A percentile compares a stretch with the other conserved stretches of the same genome.
Evolutionary conservation across 352 stramenopile genomes (phyloP).

Genomic region (Globisporangium polare): DNA sequence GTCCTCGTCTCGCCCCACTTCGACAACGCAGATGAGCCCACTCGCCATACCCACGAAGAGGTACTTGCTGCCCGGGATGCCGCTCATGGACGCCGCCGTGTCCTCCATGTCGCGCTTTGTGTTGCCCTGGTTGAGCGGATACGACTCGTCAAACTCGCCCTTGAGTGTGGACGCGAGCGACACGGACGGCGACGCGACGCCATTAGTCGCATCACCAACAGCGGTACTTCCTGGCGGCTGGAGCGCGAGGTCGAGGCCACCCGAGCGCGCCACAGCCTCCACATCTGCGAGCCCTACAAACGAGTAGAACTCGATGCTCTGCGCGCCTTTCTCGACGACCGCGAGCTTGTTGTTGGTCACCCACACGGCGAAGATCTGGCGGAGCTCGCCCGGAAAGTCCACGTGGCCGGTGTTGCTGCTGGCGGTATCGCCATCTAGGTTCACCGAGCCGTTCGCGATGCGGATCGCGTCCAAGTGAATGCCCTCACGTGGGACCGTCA

Average conservation of each 20-base stretch:
- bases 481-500: conserved; percentile 27
- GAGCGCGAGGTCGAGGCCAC: conserved; percentile 20
- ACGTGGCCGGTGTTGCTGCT: conserved; percentile 13
- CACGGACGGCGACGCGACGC: not conserved
- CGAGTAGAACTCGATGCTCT: conserved; percentile 65
- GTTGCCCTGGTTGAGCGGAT: conserved; percentile 54
- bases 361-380: conserved; percentile 53
- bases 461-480: conserved; percentile 18
- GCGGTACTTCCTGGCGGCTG: conserved; percentile 4
- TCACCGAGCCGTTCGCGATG: not conserved
- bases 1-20: conserved; percentile 24
- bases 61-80: conserved; percentile 44
- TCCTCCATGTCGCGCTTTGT: conserved; percentile 41
- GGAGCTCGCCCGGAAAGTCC: conserved; percentile 14
- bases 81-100: conserved; percentile 40
- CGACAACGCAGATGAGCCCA: conserved; percentile 63
- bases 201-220: not conserved
- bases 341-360: conserved; percentile 48
- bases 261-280: conserved; percentile 6
- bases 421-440: not conserved
- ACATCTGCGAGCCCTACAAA: conserved; percentile 48
- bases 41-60: conserved; percentile 76
- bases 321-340: conserved; percentile 54
- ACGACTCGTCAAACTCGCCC: conserved; percentile 44
- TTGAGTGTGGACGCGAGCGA: conserved; percentile 2